A percentile compares a stretch with the other conserved stretches of the same genome.
phyloP scores from a whole-genome alignment of 352 stramenopile genomes.

The Globisporangium nunn region DNA sequence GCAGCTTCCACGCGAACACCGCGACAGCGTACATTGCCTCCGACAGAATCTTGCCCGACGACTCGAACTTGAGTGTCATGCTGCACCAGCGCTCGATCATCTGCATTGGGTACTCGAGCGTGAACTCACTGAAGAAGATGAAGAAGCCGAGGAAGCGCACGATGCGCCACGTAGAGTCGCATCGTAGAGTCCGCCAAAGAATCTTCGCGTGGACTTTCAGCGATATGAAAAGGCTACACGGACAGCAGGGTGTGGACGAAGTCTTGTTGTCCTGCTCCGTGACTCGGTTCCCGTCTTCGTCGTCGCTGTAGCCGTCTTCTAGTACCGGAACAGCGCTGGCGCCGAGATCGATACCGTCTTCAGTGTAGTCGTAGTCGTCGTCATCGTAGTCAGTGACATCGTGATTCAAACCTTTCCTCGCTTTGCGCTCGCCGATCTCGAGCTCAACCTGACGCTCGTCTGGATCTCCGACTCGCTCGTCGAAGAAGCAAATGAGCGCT shows the following conservation, averaged over 20 bases:
- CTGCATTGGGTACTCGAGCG: slow-evolving; percentile 35
- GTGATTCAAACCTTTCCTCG: slow-evolving; percentile 6
- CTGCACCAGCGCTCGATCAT: slow-evolving; percentile 35
- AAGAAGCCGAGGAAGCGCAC: slow-evolving; percentile 55
- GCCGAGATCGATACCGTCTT: not conserved
- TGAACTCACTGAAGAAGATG: slow-evolving; percentile 55
- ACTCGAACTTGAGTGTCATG: slow-evolving; percentile 30
- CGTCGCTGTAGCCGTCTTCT: not conserved
- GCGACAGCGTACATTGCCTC: slow-evolving; percentile 36
- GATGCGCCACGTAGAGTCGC: slow-evolving; percentile 32
- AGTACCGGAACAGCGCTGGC: slow-evolving; percentile 1
- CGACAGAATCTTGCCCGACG: slow-evolving; percentile 38
- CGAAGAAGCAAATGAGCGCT: slow-evolving; percentile 27
- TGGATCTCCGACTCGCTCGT: slow-evolving; percentile 18
- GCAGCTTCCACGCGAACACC: slow-evolving; percentile 37
- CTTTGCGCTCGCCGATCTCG: slow-evolving; percentile 8
- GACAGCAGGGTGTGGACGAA: not conserved
- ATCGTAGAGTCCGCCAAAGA: slow-evolving; percentile 23
- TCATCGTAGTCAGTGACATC: not conserved
- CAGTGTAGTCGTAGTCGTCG: not conserved
- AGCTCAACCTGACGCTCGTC: slow-evolving; percentile 10
- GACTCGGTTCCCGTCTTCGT: not conserved
- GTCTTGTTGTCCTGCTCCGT: not conserved
- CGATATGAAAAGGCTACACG: not conserved
- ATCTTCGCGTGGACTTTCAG: slow-evolving; percentile 10